Conservation (phyloP, 331 rosid genomes). For the Erythrophleum ivorense region DNA sequence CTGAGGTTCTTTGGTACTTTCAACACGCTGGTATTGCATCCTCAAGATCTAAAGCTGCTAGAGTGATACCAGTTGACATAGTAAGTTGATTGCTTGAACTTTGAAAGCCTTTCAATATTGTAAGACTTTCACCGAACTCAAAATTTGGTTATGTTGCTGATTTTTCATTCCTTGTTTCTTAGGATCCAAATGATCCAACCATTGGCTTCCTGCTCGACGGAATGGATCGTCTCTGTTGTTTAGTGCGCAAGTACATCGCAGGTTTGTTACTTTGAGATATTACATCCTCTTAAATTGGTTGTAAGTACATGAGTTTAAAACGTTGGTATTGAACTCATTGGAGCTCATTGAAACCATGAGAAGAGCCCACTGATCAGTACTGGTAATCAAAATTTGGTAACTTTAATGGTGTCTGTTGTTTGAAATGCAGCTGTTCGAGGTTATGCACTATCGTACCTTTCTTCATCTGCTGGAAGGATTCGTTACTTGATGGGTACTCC, state of each 20-base stretch:
- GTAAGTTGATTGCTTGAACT: too few relatives aligned
- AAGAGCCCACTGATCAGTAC: too few relatives aligned
- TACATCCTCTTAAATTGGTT: conserved; percentile 9
- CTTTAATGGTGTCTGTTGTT: too few relatives aligned
- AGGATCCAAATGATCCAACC: conserved; percentile 96
- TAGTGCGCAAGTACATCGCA: conserved; percentile 91
- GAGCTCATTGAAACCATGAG: too few relatives aligned
- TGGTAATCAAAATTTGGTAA: conserved; percentile 1
- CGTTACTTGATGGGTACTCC: conserved; percentile 88
- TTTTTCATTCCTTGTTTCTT: too few relatives aligned
- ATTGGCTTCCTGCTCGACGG: conserved; percentile 91
- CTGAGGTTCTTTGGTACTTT: conserved; percentile 91
- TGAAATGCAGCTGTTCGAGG: conserved; percentile 87
- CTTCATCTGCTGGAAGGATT: conserved; percentile 88
- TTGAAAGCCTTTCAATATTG: conserved; percentile 27
- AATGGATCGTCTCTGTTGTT: conserved; percentile 86
- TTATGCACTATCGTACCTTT: conserved; percentile 86
- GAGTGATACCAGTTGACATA: conserved; percentile 72
- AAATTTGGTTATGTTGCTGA: too few relatives aligned
- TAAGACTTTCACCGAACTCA: too few relatives aligned
- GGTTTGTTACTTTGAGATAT: conserved; percentile 53
- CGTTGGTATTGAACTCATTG: too few relatives aligned
- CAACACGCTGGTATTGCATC: conserved; percentile 89
- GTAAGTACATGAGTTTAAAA: conserved; percentile 24
- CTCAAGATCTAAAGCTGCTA: conserved; percentile 75